Evolutionary conservation across 192 early-diverging fungal species (phyloP), one percentile per base, ranked within the genome.

Genomic region (Polychytrium aggregatum): DNA sequence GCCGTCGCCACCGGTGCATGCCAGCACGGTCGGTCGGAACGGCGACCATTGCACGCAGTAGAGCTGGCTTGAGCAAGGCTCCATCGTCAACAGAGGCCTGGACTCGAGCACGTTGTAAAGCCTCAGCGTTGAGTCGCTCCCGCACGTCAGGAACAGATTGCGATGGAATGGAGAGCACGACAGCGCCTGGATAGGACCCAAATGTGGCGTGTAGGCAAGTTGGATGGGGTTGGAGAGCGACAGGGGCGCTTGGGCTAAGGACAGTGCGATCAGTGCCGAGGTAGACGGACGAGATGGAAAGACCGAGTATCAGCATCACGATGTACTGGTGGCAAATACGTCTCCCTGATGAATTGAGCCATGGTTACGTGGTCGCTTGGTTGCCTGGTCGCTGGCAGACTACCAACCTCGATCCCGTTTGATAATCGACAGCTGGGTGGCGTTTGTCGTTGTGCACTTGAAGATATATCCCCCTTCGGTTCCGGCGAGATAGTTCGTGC

Each of bases 391-490:
- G n/a, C n/a, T n/a, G n/a, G n/a, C n/a, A n/a, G n/a, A n/a, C n/a
- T n/a, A n/a, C n/a, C n/a, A n/a, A n/a, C n/a, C n/a, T n/a, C n/a
- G n/a, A n/a, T n/a, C n/a, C n/a, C n/a, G n/a, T n/a, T n/a, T n/a
- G n/a, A n/a, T 33, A 4, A 11, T 4, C 31, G 31, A 4, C 6
- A 33, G 4, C 31, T 33, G 31, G 6, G 45, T 37, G 9, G 56
- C 51, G 26, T 21, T 43, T 40, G 40, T 16, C 20, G 41, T 21
- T 16, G 37, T 52, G 55, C 67, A 70, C 38, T 68, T 67, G 36
- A 57, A 44, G 22, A 74, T 49, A 39, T 59, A 62, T 24, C 71
- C 71, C n/a, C 57, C 41, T 48, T 74, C 71, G 8, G 71, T 70
- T 0, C 57, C 67, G 3, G 60, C 38, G 8, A 67, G 39, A 43